phyloP scores from a whole-genome alignment of 2,329 filamentous ascomycete species.

The Exophiala sideris region DNA sequence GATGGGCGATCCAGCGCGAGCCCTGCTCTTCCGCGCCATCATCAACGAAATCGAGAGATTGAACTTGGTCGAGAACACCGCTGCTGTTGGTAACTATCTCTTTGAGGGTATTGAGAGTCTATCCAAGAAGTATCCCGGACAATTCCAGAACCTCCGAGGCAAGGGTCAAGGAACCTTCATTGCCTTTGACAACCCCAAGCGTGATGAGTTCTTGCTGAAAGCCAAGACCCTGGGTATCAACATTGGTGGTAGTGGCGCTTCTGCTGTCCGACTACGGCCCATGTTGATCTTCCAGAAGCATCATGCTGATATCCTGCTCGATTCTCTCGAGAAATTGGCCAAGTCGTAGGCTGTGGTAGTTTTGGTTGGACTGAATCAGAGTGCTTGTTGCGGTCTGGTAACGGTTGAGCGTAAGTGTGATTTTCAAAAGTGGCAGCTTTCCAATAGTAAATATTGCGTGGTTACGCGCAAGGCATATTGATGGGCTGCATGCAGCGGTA shows the following conservation, averaged over 20 bases:
- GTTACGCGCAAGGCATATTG: no score
- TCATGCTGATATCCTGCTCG: conserved; percentile 79
- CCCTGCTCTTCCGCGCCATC: conserved; percentile 81
- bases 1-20: conserved; percentile 89
- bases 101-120: conserved; percentile 67
- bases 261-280: conserved; percentile 74
- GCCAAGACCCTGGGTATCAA: conserved; percentile 81
- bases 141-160: conserved; percentile 80
- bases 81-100: conserved; percentile 73
- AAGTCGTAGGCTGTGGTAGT: conserved; percentile 29
- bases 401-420: background rate
- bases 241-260: conserved; percentile 76
- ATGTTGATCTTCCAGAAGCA: conserved; percentile 92
- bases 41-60: conserved; percentile 73
- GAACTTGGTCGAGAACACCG: conserved; percentile 76
- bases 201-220: conserved; percentile 74
- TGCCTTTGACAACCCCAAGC: conserved; percentile 78
- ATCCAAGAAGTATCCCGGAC: conserved; percentile 65
- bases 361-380: conserved; percentile 5
- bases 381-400: background rate
- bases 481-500: no score
- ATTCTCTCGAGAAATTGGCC: conserved; percentile 71
- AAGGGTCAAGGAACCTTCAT: conserved; percentile 90
- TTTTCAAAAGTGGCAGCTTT: background rate
- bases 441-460: no score